A percentile compares a stretch with the other conserved stretches of the same genome.
Evolutionary conservation across 495 filamentous ascomycete species (phyloP).

Genomic region (Penicillium angulare): DNA sequence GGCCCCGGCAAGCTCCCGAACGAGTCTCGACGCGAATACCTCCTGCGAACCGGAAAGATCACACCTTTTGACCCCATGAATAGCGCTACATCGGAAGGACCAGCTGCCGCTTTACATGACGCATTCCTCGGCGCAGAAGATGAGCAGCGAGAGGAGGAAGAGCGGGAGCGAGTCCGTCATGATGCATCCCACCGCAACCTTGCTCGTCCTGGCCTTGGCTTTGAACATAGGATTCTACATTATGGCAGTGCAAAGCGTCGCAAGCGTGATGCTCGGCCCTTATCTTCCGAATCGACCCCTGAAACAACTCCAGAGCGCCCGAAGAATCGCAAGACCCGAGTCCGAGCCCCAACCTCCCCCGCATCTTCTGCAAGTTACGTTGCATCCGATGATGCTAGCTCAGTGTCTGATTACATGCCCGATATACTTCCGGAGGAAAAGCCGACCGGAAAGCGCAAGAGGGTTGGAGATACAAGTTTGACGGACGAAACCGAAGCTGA

Average conservation of each 20-base stretch:
- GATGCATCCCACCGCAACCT: constrained; percentile 71
- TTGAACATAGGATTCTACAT: constrained; percentile 42
- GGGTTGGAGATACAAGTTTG: constrained; percentile 7
- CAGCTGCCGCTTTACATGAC: constrained; percentile 63
- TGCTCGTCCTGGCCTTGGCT: constrained; percentile 74
- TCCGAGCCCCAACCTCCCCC: constrained; percentile 33
- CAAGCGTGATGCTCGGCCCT: constrained; percentile 24
- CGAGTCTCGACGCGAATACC: constrained; percentile 82
- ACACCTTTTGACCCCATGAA: constrained; percentile 84
- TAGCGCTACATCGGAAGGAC: constrained; percentile 48
- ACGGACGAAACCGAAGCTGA: constrained; percentile 51
- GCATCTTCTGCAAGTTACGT: constrained; percentile 39
- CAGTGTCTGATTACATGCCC: constrained; percentile 35
- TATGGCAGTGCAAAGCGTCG: constrained; percentile 36
- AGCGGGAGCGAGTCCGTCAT: constrained; percentile 41
- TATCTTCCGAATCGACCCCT: background rate
- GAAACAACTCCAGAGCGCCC: background rate
- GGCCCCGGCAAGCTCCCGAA: constrained; percentile 62
- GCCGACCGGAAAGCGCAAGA: constrained; percentile 34
- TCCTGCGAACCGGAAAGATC: constrained; percentile 95
- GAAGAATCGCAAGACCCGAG: constrained; percentile 13
- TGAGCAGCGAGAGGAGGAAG: constrained; percentile 56
- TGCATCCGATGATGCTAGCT: constrained; percentile 38
- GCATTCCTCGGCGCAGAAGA: constrained; percentile 77
- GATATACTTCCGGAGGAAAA: constrained; percentile 27